Evolutionary conservation across 768 basidiomycete species (phyloP), one percentile per base, ranked within the genome.

Genomic region (Termitomyces sp.): DNA sequence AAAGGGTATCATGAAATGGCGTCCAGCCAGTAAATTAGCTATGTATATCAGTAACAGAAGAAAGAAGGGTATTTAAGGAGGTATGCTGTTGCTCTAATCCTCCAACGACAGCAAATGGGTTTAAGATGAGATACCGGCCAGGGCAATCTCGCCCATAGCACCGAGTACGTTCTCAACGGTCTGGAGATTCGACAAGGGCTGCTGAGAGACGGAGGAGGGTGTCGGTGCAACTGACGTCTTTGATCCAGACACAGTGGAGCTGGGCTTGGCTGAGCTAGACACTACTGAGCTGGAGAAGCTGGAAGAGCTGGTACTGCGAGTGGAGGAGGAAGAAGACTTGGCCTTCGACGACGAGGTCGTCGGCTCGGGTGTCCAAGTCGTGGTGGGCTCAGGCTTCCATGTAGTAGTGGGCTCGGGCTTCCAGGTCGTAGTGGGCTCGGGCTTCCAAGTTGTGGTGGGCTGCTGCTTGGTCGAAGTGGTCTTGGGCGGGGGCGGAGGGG

Each of bases 141-240:
- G 60, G 35, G 66, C 62, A 38, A 76, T 41, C 10, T 66, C 67
- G 15, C 69, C 76, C 22, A 80, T 24, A 32, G 66, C 66, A 46
- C 78, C 53, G 43, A 80, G 35, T n/a, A 68, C 65, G 44, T 70
- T 55, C 48, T 72, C 69, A 19, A 80, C 57, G 37, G 49, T 54
- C 15, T 69, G 35, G 26, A 77, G 57, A 57, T 70, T 73, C 57
- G 75, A 54, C 8, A 71, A 51, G 68, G 53, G 66, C 55, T 50
- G 66, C 54, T 50, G 49, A 35, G 45, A 49, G 22, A 44, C 35
- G 5, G 51, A 49, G 10, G 51, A 52, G 12, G 58, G 54, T n/a
- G 45, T 37, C 2, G 60, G 53, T 17, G n/a, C 35, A 26, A 28
- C 21, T 17, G 49, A 49, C 12, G 56, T 21, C 24, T 26, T 41